Evolutionary conservation across 345 rosid species (phyloP).

Genomic region (Clarkia xantiana): DNA sequence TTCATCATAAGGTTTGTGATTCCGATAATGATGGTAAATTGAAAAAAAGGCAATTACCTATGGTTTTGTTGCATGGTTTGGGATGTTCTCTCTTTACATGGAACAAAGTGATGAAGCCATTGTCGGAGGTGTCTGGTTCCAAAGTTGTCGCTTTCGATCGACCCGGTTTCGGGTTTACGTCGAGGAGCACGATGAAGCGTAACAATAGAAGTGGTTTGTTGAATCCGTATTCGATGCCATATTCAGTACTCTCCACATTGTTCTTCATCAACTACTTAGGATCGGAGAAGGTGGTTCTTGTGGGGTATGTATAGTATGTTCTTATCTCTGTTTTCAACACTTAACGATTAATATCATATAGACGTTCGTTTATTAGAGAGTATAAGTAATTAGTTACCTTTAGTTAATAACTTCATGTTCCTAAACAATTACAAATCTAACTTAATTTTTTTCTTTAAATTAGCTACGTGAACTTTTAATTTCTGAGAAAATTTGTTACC

Average conservation of each 20-base stretch:
- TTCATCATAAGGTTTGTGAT: conserved; percentile 45
- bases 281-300: conserved; percentile 52
- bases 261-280: conserved; percentile 59
- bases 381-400: too few relatives aligned
- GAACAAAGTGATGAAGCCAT: conserved; percentile 58
- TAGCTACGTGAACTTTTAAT: too few relatives aligned
- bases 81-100: conserved; percentile 91
- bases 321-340: too few relatives aligned
- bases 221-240: conserved; percentile 81
- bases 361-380: too few relatives aligned
- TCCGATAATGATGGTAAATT: conserved; percentile 11
- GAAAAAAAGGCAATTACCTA: conserved; percentile 17
- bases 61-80: conserved; percentile 77
- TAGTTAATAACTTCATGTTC: too few relatives aligned
- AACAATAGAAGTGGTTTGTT: conserved; percentile 8
- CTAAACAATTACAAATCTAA: too few relatives aligned
- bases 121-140: conserved; percentile 42
- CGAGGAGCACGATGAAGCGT: conserved; percentile 27
- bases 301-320: conserved; percentile 46
- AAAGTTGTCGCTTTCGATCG: conserved; percentile 84
- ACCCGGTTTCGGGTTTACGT: conserved; percentile 83
- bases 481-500: too few relatives aligned
- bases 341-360: too few relatives aligned
- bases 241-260: conserved; percentile 63
- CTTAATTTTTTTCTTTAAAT: too few relatives aligned